Conservation (phyloP, 305 asterid species). For the Rubia peregrina region DNA sequence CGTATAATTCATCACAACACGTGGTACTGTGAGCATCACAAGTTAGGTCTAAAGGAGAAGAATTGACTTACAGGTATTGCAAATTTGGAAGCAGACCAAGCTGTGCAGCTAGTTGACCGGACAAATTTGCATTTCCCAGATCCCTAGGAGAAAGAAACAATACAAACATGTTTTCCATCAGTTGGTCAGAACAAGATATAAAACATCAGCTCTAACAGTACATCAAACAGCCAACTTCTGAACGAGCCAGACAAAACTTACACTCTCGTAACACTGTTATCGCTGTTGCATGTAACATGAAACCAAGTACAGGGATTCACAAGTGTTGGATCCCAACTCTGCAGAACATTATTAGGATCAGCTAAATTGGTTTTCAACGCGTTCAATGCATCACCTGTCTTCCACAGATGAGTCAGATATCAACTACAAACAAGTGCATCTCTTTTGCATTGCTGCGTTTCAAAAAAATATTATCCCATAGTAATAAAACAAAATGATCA, state of each 20-base stretch:
- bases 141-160: slow-evolving; percentile 47
- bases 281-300: slow-evolving; percentile 76
- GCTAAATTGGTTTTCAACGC: slow-evolving; percentile 56
- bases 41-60: neutral
- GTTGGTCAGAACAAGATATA: neutral
- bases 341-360: slow-evolving; percentile 82
- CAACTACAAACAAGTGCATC: slow-evolving; percentile 4
- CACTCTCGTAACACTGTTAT: slow-evolving; percentile 76
- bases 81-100: slow-evolving; percentile 65
- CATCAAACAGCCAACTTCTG: slow-evolving; percentile 3
- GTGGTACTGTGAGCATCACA: neutral
- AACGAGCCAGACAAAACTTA: slow-evolving; percentile 23
- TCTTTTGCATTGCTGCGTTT: neutral
- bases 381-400: slow-evolving; percentile 86
- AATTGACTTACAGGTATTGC: slow-evolving; percentile 73
- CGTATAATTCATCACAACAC: neutral
- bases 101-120: slow-evolving; percentile 77
- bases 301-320: slow-evolving; percentile 96
- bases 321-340: slow-evolving; percentile 92
- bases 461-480: neutral
- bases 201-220: neutral
- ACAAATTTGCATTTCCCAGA: slow-evolving; percentile 89
- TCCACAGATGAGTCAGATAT: slow-evolving; percentile 18
- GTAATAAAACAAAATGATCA: neutral
- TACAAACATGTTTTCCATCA: slow-evolving; percentile 13